Evolutionary conservation across 2,329 filamentous ascomycete species (phyloP).

Genomic region (Sarocladium kiliense): DNA sequence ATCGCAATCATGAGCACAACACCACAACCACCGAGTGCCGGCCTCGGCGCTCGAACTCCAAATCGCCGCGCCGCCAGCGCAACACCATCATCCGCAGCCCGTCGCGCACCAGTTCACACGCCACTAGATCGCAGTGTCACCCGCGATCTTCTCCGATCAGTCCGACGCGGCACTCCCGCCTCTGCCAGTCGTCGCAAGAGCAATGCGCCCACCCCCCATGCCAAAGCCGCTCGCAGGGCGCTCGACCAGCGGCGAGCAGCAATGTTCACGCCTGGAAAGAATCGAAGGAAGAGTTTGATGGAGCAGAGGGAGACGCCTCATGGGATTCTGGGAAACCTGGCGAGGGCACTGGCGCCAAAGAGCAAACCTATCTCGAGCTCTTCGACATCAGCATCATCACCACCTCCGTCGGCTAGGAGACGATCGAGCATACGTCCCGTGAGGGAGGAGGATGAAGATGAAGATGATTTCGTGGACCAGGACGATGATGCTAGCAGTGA

Average conservation of each 20-base stretch:
- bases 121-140: slow-evolving; percentile 32
- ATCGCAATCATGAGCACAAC: slow-evolving; percentile 2
- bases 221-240: slow-evolving; percentile 52
- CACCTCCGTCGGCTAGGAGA: slow-evolving; percentile 17
- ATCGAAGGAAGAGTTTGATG: slow-evolving; percentile 51
- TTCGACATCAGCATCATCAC: slow-evolving; percentile 33
- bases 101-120: slow-evolving; percentile 35
- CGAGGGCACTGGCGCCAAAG: slow-evolving; percentile 46
- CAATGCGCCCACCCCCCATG: slow-evolving; percentile 53
- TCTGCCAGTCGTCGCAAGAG: slow-evolving; percentile 32
- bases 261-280: slow-evolving; percentile 55
- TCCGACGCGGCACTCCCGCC: slow-evolving; percentile 36
- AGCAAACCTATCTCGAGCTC: slow-evolving; percentile 40
- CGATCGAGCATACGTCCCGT: slow-evolving; percentile 17
- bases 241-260: slow-evolving; percentile 55
- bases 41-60: slow-evolving; percentile 17
- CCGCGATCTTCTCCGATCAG: slow-evolving; percentile 32
- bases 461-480: slow-evolving; percentile 36
- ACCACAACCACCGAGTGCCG: slow-evolving; percentile 7
- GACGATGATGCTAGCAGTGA: slow-evolving; percentile 6
- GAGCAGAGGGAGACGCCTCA: slow-evolving; percentile 52
- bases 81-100: slow-evolving; percentile 33
- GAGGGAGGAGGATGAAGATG: slow-evolving; percentile 39
- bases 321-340: slow-evolving; percentile 48
- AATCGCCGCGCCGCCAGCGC: slow-evolving; percentile 21